Percentiles rank a stretch among this genome's conserved stretches.
These are phyloP conservation scores for Iris pallida DNA, from an alignment of 116 monocot genomes.

Conservation along the genomic window DNA sequence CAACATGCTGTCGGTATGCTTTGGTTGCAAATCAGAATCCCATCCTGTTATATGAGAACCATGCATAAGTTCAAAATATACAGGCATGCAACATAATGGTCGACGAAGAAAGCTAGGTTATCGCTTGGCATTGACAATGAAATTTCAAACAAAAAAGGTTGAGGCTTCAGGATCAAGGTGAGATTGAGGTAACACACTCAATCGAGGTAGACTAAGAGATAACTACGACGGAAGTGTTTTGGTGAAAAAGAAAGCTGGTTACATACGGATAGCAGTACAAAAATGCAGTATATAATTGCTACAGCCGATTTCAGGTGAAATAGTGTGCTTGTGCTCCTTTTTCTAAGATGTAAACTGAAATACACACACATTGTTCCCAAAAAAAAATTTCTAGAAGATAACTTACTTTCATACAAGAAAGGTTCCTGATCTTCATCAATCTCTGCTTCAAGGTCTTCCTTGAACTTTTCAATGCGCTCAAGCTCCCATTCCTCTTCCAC, in stretches of 20 bases:
- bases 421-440: slow-evolving; percentile 99
- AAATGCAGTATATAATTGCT: no score
- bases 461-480: slow-evolving; percentile 88
- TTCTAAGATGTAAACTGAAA: neutral
- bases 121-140: neutral
- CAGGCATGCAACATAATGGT: neutral
- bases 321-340: no score
- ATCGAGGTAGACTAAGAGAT: neutral
- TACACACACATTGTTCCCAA: neutral
- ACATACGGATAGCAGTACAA: neutral
- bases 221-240: neutral
- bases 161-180: neutral
- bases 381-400: neutral
- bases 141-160: neutral
- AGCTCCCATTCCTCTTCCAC: slow-evolving; percentile 91
- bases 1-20: slow-evolving; percentile 90
- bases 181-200: neutral
- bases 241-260: neutral
- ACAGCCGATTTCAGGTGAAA: no score
- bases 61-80: slow-evolving; percentile 10
- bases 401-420: slow-evolving; percentile 88
- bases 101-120: neutral
- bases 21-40: slow-evolving; percentile 96
- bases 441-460: slow-evolving; percentile 96
- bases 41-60: slow-evolving; percentile 48